These are phyloP conservation scores for Saccharomyces hybrid DNA, from an alignment of 1,139 yeast species.

Conservation along the genomic window DNA sequence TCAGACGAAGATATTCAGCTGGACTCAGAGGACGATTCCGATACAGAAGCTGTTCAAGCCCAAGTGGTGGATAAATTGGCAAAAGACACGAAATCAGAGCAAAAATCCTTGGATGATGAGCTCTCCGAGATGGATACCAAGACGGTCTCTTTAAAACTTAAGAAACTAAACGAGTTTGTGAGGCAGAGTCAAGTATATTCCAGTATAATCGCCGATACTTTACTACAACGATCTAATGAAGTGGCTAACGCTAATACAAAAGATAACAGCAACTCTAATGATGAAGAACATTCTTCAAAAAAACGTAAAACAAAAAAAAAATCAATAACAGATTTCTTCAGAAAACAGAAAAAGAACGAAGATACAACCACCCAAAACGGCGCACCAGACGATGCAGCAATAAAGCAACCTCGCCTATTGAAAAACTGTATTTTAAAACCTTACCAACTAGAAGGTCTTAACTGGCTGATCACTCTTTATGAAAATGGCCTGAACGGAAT, in stretches of 20 bases:
- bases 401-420: constrained; percentile 56
- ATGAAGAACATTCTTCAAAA: constrained; percentile 19
- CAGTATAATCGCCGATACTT: constrained; percentile 70
- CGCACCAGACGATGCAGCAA: constrained; percentile 12
- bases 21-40: constrained; percentile 27
- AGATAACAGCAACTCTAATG: constrained; percentile 9
- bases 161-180: constrained; percentile 61
- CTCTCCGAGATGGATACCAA: constrained; percentile 17
- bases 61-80: constrained; percentile 5
- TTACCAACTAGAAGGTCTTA: constrained; percentile 84
- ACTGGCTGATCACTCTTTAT: constrained; percentile 81
- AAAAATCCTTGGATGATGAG: constrained; percentile 15
- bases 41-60: constrained; percentile 17
- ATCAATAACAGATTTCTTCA: constrained; percentile 25
- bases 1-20: constrained; percentile 19
- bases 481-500: constrained; percentile 95
- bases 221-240: constrained; percentile 41
- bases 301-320: constrained; percentile 14
- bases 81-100: constrained; percentile 6
- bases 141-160: constrained; percentile 40
- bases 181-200: constrained; percentile 81
- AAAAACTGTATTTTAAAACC: constrained; percentile 66
- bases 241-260: constrained; percentile 20
- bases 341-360: constrained; percentile 9
- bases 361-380: constrained; percentile 2